phyloP scores from a whole-genome alignment of 2,329 filamentous ascomycete species.

The Clonostachys rhizophaga region DNA sequence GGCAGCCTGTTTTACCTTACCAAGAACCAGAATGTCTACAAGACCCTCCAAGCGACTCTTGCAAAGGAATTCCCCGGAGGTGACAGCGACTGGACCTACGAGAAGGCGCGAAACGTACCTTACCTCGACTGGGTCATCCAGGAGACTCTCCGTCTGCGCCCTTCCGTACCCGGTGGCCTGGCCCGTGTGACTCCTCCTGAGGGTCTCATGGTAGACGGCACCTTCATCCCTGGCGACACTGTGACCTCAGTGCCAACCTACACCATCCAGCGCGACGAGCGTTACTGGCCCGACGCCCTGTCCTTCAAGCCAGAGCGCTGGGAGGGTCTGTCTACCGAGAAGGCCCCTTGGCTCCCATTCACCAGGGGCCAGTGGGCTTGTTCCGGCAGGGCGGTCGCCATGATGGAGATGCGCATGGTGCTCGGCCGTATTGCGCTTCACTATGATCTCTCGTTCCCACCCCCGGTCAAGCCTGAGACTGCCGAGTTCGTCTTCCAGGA shows the following conservation, averaged over 20 bases:
- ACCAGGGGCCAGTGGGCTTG: constrained; percentile 2
- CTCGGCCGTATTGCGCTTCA: not conserved
- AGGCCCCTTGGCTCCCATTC: constrained; percentile 1
- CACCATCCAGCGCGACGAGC: constrained; percentile 8
- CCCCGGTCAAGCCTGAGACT: not conserved
- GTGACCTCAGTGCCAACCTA: constrained; percentile 18
- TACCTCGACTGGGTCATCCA: constrained; percentile 4
- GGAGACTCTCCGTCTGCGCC: constrained; percentile 4
- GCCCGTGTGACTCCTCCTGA: constrained; percentile 24
- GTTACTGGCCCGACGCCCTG: constrained; percentile 2
- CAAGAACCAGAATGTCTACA: constrained; percentile 2
- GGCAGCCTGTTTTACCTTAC: constrained; percentile 2
- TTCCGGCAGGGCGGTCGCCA: constrained; percentile 1
- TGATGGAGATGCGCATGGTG: constrained; percentile 4
- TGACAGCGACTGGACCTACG: constrained; percentile 3
- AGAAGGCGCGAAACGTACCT: not conserved
- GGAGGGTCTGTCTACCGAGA: constrained; percentile 2
- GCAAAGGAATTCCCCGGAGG: not conserved
- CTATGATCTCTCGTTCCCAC: constrained; percentile 1
- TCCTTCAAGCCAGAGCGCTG: constrained; percentile 2
- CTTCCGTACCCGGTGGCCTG: constrained; percentile 4
- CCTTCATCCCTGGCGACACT: constrained; percentile 20
- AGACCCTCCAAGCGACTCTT: not conserved
- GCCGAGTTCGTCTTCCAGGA: not conserved
- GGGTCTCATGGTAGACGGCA: constrained; percentile 20